Conservation (phyloP, 768 basidiomycete genomes). For the Tulasnella sp. region DNA sequence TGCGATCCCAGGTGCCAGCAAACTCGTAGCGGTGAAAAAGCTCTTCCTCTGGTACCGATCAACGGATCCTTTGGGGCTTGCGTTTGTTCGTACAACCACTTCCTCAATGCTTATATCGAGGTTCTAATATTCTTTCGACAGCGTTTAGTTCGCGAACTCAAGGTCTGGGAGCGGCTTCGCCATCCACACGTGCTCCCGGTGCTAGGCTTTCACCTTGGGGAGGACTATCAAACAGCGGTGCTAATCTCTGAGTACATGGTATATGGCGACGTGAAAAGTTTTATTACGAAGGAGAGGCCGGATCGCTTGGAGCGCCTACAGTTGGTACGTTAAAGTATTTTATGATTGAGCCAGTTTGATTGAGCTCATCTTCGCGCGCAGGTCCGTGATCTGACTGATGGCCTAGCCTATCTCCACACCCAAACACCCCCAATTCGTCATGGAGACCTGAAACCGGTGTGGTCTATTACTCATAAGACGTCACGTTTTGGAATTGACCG, state of each 20-base stretch:
- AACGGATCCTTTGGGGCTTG: neutral
- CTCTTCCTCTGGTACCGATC: neutral
- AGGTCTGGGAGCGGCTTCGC: neutral
- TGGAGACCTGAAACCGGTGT: neutral
- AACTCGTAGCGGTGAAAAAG: neutral
- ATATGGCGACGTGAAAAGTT: neutral
- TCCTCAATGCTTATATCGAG: no score
- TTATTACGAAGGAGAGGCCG: neutral
- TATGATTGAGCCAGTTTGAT: neutral
- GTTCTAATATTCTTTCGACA: neutral
- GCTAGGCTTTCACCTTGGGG: neutral
- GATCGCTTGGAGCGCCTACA: neutral
- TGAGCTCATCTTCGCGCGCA: neutral
- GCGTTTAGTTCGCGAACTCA: conserved; percentile 1
- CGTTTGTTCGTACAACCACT: neutral
- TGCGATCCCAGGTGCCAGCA: neutral
- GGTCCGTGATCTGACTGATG: neutral
- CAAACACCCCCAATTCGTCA: neutral
- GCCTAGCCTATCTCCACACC: neutral
- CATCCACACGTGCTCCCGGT: neutral
- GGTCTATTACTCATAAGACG: neutral
- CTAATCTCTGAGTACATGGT: neutral
- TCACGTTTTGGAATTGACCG: neutral
- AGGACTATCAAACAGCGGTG: neutral
- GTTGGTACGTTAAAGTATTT: neutral